Evolutionary conservation across 495 filamentous ascomycete species (phyloP).

Genomic region (Physcia stellaris): DNA sequence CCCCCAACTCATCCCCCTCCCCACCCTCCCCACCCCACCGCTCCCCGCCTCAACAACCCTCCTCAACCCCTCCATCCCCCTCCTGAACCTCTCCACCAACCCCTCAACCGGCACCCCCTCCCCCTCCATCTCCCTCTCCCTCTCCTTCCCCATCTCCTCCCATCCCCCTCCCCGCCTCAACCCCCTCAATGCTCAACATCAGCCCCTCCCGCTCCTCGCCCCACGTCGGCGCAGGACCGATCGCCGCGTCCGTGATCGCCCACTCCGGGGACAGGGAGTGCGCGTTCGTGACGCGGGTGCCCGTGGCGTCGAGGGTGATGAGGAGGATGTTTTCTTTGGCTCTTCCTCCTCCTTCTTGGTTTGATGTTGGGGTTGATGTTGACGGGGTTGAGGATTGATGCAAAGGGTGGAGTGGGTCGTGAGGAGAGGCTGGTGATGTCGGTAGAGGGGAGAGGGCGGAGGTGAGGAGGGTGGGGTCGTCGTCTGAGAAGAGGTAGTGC

Average conservation of each 20-base stretch:
- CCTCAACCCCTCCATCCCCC: slow-evolving; percentile 13
- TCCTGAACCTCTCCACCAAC: slow-evolving; percentile 56
- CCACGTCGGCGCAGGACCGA: slow-evolving; percentile 44
- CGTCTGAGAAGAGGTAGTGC: slow-evolving; percentile 50
- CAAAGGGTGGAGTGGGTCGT: not conserved
- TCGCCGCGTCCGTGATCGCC: slow-evolving; percentile 35
- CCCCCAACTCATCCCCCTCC: not conserved
- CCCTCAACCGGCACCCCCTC: slow-evolving; percentile 18
- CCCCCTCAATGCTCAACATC: not conserved
- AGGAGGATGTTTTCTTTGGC: slow-evolving; percentile 38
- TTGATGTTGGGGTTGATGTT: not conserved
- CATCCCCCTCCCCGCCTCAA: slow-evolving; percentile 1
- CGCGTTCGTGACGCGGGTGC: slow-evolving; percentile 30
- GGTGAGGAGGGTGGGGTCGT: slow-evolving; percentile 48
- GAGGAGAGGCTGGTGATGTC: slow-evolving; percentile 9
- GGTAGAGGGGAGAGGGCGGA: slow-evolving; percentile 23
- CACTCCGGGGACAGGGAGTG: slow-evolving; percentile 39
- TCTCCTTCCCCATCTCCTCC: slow-evolving; percentile 17
- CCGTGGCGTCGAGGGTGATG: slow-evolving; percentile 34
- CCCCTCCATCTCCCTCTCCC: slow-evolving; percentile 17
- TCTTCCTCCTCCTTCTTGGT: slow-evolving; percentile 1
- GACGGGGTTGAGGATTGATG: slow-evolving; percentile 1
- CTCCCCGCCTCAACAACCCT: slow-evolving; percentile 12
- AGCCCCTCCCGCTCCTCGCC: slow-evolving; percentile 35
- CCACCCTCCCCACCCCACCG: slow-evolving; percentile 1